These are phyloP conservation scores for Colletotrichum sidae DNA, from an alignment of 2,329 filamentous ascomycete genomes.

Conservation along the genomic window DNA sequence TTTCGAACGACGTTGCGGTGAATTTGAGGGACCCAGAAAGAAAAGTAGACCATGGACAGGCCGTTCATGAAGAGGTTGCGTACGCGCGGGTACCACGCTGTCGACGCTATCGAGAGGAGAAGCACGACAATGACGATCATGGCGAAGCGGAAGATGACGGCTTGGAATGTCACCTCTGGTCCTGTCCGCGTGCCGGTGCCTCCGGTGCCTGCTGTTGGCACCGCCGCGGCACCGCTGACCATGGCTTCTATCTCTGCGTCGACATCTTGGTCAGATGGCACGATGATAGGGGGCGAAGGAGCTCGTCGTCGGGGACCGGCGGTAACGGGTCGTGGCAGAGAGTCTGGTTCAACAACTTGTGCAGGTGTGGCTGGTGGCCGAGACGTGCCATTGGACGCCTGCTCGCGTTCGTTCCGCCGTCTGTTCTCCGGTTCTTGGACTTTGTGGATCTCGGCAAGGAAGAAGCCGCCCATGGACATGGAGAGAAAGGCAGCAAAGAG, in stretches of 20 bases:
- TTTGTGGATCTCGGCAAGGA: conserved; percentile 70
- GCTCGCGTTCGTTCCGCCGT: conserved; percentile 52
- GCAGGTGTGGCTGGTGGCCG: conserved; percentile 41
- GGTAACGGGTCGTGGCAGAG: conserved; percentile 57
- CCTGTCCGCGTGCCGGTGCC: conserved; percentile 11
- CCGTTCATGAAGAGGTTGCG: conserved; percentile 70
- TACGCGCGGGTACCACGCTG: conserved; percentile 68
- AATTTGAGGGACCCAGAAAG: conserved; percentile 93
- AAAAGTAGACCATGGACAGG: conserved; percentile 81
- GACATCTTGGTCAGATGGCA: conserved; percentile 73
- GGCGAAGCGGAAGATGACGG: conserved; percentile 68
- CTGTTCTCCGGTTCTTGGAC: conserved; percentile 68
- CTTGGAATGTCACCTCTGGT: conserved; percentile 59
- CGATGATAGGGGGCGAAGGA: conserved; percentile 62
- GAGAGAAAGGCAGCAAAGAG: conserved; percentile 65
- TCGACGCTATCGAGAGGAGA: conserved; percentile 69
- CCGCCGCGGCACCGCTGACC: conserved; percentile 43
- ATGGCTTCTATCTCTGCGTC: conserved; percentile 65
- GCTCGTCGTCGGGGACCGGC: conserved; percentile 42
- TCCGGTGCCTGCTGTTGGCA: conserved; percentile 38
- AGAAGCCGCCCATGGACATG: conserved; percentile 67
- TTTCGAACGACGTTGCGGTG: conserved; percentile 90
- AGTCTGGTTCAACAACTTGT: conserved; percentile 42
- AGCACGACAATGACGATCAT: conserved; percentile 66
- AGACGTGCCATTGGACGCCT: conserved; percentile 42